phyloP scores from a whole-genome alignment of 257 asterid genomes.

The Buddleja alternifolia region DNA sequence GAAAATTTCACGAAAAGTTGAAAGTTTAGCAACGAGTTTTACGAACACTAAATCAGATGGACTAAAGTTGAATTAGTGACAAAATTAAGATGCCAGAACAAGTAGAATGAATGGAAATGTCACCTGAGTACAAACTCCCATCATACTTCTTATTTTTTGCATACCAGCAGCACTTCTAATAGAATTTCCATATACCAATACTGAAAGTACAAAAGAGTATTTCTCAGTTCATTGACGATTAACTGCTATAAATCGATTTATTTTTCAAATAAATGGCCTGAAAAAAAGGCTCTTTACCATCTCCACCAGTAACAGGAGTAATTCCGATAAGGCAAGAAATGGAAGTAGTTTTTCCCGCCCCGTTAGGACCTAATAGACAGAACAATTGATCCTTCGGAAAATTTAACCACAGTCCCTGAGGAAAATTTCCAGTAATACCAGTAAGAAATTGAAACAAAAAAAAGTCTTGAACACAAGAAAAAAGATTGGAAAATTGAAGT shows the following conservation, averaged over 20 bases:
- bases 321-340: conserved; percentile 50
- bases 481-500: not conserved
- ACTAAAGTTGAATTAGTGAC: too few relatives aligned
- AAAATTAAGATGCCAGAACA: too few relatives aligned
- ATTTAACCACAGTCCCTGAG: conserved; percentile 44
- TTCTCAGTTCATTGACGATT: too few relatives aligned
- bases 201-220: conserved; percentile 25
- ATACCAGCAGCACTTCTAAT: conserved; percentile 33
- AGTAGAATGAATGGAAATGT: not conserved
- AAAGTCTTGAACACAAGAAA: not conserved
- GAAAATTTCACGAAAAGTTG: too few relatives aligned
- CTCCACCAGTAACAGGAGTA: conserved; percentile 39
- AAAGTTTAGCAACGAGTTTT: too few relatives aligned
- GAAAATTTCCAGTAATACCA: not conserved
- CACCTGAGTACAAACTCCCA: conserved; percentile 51
- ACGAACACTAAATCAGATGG: too few relatives aligned
- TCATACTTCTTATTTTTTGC: conserved; percentile 36
- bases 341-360: conserved; percentile 51
- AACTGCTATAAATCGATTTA: too few relatives aligned
- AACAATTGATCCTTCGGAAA: conserved; percentile 44
- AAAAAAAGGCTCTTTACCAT: conserved; percentile 34
- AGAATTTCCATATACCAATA: conserved; percentile 41
- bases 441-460: not conserved
- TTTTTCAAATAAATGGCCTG: too few relatives aligned
- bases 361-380: conserved; percentile 48